Evolutionary conservation across 768 basidiomycete genomes (phyloP).

Genomic region (Mycena galopus): DNA sequence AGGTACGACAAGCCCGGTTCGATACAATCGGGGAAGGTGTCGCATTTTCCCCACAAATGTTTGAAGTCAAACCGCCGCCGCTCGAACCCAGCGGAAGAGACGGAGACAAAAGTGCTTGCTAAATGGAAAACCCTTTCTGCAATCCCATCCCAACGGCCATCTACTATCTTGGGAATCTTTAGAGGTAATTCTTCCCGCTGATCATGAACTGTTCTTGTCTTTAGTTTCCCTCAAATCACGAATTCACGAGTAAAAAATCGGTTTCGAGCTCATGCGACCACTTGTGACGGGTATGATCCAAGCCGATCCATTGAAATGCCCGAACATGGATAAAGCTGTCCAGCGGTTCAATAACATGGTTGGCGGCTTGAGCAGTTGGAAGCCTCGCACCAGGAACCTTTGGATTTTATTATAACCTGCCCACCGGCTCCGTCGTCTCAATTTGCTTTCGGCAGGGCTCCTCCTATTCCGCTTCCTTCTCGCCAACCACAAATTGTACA

Average conservation of each 20-base stretch:
- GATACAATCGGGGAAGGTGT: not conserved
- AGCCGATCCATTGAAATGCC: not conserved
- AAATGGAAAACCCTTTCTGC: not conserved
- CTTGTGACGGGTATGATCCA: not conserved
- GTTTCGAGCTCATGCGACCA: not conserved
- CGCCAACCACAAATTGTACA: not conserved
- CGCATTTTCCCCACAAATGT: not conserved
- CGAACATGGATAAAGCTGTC: not conserved
- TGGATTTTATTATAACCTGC: not conserved
- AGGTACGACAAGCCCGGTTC: not conserved
- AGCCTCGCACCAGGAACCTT: not conserved
- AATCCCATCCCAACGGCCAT: not conserved
- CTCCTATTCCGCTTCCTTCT: not conserved
- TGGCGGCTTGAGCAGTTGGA: conserved; percentile 1
- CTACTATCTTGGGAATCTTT: conserved; percentile 8
- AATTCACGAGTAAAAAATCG: not conserved
- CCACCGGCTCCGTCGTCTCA: not conserved
- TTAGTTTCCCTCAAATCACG: not conserved
- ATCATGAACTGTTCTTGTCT: not conserved
- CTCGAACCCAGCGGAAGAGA: not conserved
- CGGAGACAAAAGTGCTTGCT: not conserved
- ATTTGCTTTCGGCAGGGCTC: not conserved
- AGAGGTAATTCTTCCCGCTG: not conserved
- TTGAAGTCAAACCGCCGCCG: not conserved
- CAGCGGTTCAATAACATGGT: not conserved